phyloP scores from a whole-genome alignment of 2,329 filamentous ascomycete species.

The Alternaria brassicicola region DNA sequence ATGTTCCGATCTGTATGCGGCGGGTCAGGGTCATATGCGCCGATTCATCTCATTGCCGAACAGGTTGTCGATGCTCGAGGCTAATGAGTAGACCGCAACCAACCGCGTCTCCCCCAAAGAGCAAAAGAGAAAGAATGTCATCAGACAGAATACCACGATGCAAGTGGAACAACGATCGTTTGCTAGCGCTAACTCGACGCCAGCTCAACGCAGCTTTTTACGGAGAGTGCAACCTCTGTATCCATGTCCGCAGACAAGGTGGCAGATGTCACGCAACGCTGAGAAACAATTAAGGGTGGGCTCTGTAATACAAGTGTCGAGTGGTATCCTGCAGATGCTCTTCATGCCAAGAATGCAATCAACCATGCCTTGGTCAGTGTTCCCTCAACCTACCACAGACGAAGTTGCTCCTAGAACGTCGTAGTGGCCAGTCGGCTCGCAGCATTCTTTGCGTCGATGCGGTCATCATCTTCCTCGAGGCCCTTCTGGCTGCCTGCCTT shows the following conservation, averaged over 20 bases:
- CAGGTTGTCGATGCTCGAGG: background rate
- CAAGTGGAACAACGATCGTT: background rate
- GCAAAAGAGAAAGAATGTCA: background rate
- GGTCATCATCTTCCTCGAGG: conserved; percentile 86
- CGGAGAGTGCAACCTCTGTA: background rate
- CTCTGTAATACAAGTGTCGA: conserved; percentile 9
- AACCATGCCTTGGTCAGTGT: background rate
- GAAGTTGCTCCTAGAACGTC: conserved; percentile 69
- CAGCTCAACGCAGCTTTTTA: background rate
- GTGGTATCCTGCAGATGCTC: conserved; percentile 11
- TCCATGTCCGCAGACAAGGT: background rate
- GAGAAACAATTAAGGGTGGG: background rate
- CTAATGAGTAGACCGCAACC: background rate
- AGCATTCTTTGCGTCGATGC: conserved; percentile 93
- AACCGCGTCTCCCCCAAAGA: background rate
- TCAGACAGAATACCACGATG: background rate
- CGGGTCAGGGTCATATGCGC: background rate
- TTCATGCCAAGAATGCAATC: conserved; percentile 2
- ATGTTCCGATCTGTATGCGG: background rate
- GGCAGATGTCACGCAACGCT: background rate
- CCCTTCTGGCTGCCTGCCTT: conserved; percentile 62
- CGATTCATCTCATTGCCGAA: background rate
- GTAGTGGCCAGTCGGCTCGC: conserved; percentile 92
- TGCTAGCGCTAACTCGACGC: background rate
- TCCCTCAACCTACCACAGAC: conserved; percentile 15